Conservation (phyloP, 306 rosid species). For the Cucumis hystrix region DNA sequence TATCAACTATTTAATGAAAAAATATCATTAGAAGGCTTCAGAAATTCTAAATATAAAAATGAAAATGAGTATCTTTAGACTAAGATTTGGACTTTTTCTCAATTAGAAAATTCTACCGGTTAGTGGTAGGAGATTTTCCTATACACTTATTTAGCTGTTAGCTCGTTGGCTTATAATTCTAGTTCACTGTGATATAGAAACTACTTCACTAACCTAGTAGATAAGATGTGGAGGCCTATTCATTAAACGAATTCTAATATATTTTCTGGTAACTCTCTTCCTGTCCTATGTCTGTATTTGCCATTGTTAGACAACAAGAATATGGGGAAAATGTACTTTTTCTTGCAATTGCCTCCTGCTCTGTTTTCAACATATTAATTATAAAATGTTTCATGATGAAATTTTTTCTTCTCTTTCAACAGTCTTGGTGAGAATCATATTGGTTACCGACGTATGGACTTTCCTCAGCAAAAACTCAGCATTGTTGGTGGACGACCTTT, state of each 20-base stretch:
- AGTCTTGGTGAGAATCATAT: constrained; percentile 81
- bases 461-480: constrained; percentile 53
- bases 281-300: background rate
- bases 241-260: background rate
- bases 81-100: background rate
- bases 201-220: background rate
- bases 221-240: background rate
- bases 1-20: too few species aligned
- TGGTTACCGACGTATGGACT: constrained; percentile 61
- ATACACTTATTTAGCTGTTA: background rate
- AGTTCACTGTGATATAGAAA: background rate
- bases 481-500: constrained; percentile 91
- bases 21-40: too few species aligned
- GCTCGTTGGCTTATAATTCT: background rate
- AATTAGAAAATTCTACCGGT: background rate
- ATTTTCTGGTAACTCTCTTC: background rate
- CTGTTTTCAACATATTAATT: background rate
- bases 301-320: background rate
- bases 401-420: constrained; percentile 19
- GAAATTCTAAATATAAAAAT: background rate
- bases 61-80: background rate
- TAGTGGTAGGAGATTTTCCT: background rate
- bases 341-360: background rate
- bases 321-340: background rate
- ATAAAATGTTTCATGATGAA: constrained; percentile 14